Evolutionary conservation across 2,329 filamentous ascomycete genomes (phyloP), one percentile per base, ranked within the genome.

Genomic region (Whalleya microplaca): DNA sequence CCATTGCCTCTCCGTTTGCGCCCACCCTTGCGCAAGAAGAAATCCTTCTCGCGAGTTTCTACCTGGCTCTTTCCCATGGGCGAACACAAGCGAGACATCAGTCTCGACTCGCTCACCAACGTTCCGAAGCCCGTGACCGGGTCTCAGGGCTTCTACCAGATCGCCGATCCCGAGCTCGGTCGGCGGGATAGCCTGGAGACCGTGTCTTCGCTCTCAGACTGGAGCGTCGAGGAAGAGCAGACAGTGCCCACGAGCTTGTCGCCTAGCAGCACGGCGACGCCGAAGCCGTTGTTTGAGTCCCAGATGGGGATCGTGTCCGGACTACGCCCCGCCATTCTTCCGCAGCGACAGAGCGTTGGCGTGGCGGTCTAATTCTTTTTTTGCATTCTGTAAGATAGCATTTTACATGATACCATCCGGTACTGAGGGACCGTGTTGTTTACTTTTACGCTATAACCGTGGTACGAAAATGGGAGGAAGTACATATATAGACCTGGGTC

Each of bases 1-100:
- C 84, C 84, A 2, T 72, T 86, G 3, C 84, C 84, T 0, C 76
- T 86, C 21, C 79, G 84, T 16, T 76, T 85, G 53, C 80, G 81
- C n/a, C 84, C 84, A 7, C 83, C 83, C 1, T 68, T 87, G 59
- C 76, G 85, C 56, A 87, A 87, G 76, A 88, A 87, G 76, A 88
- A 87, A 66, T 86, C 84, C 0, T 87, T 88, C 66, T 84, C 84
- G 9, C 78, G 80, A 16, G 82, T 87, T 8, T 86, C 84, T 2
- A 79, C 71, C 62, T 87, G 84, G 84, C 74, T 87, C 62, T 76
- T 80, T 44, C 69, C 72, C 18, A 64, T 67, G 29, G 66, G 52
- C 45, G 64, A 73, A 37, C 68, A 75, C 51, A 70, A 67, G 29
- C 71, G 71, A 18, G 75, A 77, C 48, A 69, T 77, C 48, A 78